Evolutionary conservation across 768 basidiomycete genomes (phyloP).

Genomic region (Candolleomyces aberdarensis): DNA sequence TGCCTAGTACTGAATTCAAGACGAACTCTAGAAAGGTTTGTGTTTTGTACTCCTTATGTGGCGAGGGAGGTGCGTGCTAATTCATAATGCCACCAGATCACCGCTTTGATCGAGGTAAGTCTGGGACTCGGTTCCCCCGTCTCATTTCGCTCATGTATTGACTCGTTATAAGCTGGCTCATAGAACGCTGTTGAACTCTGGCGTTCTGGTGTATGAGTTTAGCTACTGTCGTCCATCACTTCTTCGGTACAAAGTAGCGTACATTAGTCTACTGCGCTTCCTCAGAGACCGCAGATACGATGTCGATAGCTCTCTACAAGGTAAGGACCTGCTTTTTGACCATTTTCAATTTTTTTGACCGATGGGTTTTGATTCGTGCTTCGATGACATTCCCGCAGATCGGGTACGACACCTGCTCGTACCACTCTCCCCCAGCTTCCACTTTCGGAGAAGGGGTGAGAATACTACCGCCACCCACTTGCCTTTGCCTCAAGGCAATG

Average conservation of each 20-base stretch:
- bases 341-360: neutral
- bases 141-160: neutral
- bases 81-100: constrained; percentile 3
- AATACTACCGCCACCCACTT: neutral
- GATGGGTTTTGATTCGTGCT: constrained; percentile 2
- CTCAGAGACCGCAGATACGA: constrained; percentile 32
- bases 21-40: constrained; percentile 4
- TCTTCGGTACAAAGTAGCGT: constrained; percentile 42
- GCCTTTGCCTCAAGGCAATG: constrained; percentile 1
- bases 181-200: constrained; percentile 40
- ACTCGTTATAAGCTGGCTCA: constrained; percentile 37
- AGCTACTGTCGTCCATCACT: constrained; percentile 39
- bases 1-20: neutral
- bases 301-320: constrained; percentile 29
- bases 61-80: neutral
- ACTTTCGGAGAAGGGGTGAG: constrained; percentile 17
- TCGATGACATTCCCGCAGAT: constrained; percentile 16
- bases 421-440: constrained; percentile 30
- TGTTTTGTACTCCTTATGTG: neutral
- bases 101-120: constrained; percentile 10
- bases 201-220: constrained; percentile 44
- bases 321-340: constrained; percentile 20
- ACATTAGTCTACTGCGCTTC: constrained; percentile 45
- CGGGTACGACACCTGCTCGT: constrained; percentile 31
- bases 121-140: too few relatives aligned